phyloP scores from a whole-genome alignment of 1,284 basidiomycete genomes.

The Boletus semigastroideus region DNA sequence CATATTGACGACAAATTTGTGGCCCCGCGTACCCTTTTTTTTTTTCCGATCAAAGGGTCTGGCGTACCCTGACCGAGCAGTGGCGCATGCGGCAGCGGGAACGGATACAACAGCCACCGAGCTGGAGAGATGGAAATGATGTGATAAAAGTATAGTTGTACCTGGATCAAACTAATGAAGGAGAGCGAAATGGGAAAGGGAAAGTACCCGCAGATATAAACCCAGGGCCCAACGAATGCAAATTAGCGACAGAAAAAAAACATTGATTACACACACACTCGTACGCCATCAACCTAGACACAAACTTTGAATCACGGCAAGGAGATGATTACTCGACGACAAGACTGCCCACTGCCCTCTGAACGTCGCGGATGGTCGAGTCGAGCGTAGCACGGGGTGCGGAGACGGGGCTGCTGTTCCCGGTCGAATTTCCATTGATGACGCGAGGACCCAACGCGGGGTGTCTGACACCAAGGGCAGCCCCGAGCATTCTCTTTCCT shows the following conservation, averaged over 20 bases:
- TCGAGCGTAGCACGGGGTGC: conserved; percentile 46
- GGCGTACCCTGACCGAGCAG: conserved; percentile 14
- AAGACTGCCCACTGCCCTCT: conserved; percentile 74
- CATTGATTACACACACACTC: conserved; percentile 26
- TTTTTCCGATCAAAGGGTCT: background rate
- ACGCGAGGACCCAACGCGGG: conserved; percentile 64
- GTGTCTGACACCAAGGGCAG: conserved; percentile 76
- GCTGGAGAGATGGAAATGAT: conserved; percentile 3
- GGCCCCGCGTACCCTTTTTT: conserved; percentile 11
- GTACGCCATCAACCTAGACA: conserved; percentile 15
- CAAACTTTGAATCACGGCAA: conserved; percentile 10
- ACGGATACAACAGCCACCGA: background rate
- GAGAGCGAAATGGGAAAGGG: conserved; percentile 23
- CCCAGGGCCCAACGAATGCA: conserved; percentile 20
- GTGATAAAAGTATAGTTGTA: conserved; percentile 27
- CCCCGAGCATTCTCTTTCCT: conserved; percentile 81
- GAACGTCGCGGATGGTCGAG: conserved; percentile 68
- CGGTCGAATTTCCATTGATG: conserved; percentile 40
- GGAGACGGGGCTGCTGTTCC: conserved; percentile 20
- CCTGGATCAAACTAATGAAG: conserved; percentile 29
- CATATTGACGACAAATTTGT: conserved; percentile 15
- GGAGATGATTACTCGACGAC: conserved; percentile 59
- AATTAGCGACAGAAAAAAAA: conserved; percentile 18
- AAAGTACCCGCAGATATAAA: conserved; percentile 13
- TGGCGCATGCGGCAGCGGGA: background rate